Evolutionary conservation across 345 rosid species (phyloP).

Genomic region (Kernera saxatilis): DNA sequence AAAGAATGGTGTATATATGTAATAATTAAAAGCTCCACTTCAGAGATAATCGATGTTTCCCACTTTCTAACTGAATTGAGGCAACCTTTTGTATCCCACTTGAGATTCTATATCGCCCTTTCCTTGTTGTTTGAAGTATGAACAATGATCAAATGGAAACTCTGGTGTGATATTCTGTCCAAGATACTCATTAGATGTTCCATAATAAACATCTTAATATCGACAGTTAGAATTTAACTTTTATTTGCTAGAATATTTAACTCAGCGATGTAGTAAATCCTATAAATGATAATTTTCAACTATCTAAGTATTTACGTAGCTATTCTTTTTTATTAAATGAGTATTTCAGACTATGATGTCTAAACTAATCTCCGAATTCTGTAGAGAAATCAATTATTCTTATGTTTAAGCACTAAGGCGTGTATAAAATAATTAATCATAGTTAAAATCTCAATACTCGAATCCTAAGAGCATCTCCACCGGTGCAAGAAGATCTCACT

Average conservation of each 20-base stretch:
- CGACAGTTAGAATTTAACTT: neutral
- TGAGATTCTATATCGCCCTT: neutral
- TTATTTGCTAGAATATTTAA: neutral
- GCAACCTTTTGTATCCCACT: neutral
- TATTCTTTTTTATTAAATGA: neutral
- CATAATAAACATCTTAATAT: neutral
- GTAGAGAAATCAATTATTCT: neutral
- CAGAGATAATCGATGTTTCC: conserved; percentile 2
- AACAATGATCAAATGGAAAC: neutral
- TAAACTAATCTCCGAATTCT: neutral
- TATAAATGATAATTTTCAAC: neutral
- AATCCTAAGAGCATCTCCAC: too few species aligned
- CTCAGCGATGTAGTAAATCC: neutral
- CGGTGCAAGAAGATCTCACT: too few species aligned
- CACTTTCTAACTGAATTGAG: conserved; percentile 1
- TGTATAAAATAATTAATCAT: neutral
- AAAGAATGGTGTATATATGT: neutral
- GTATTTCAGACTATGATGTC: neutral
- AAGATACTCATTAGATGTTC: neutral
- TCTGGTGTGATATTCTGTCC: neutral
- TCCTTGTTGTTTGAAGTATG: neutral
- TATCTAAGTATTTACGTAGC: too few species aligned
- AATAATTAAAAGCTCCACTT: conserved; percentile 4
- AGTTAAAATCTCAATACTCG: neutral
- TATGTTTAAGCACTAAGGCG: neutral